phyloP scores from a whole-genome alignment of 164 flowering plant genomes.

The Malania oleifera region DNA sequence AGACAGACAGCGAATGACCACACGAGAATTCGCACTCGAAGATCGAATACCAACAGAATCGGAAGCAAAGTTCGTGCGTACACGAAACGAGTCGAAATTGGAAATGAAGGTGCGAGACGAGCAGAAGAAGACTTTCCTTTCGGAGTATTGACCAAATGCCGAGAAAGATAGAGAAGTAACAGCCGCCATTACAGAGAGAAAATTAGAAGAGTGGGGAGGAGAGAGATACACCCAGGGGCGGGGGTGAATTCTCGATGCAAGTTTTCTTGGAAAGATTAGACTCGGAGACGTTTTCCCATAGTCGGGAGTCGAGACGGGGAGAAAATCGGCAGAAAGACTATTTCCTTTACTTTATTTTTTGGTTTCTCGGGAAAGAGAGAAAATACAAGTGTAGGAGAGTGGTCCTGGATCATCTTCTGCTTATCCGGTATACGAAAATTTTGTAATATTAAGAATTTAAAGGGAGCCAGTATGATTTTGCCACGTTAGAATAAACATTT shows the following conservation, averaged over 20 bases:
- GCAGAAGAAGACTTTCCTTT: slow-evolving; percentile 9
- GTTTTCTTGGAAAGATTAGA: slow-evolving; percentile 1
- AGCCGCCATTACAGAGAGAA: slow-evolving; percentile 26
- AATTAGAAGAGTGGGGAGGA: background rate
- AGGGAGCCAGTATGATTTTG: slow-evolving; percentile 1
- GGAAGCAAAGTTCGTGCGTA: slow-evolving; percentile 9
- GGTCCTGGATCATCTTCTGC: slow-evolving; percentile 1
- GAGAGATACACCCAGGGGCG: too few relatives aligned
- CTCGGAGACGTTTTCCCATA: background rate
- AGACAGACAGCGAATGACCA: slow-evolving; percentile 30
- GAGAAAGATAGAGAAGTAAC: slow-evolving; percentile 29
- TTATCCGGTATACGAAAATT: slow-evolving; percentile 16
- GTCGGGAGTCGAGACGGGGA: background rate
- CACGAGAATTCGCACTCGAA: slow-evolving; percentile 19
- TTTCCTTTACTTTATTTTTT: background rate
- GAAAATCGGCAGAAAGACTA: slow-evolving; percentile 1
- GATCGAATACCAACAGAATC: slow-evolving; percentile 13
- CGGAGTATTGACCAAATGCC: slow-evolving; percentile 22
- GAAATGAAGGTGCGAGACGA: slow-evolving; percentile 9
- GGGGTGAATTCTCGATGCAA: too few relatives aligned
- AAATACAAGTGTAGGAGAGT: background rate
- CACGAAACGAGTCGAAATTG: slow-evolving; percentile 12
- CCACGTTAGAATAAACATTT: too few relatives aligned
- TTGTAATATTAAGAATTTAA: background rate
- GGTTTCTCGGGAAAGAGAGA: slow-evolving; percentile 3